Percentiles rank a stretch among this genome's conserved stretches.
Conservation (phyloP, 805 yeast species). For the Candida ulmi region DNA sequence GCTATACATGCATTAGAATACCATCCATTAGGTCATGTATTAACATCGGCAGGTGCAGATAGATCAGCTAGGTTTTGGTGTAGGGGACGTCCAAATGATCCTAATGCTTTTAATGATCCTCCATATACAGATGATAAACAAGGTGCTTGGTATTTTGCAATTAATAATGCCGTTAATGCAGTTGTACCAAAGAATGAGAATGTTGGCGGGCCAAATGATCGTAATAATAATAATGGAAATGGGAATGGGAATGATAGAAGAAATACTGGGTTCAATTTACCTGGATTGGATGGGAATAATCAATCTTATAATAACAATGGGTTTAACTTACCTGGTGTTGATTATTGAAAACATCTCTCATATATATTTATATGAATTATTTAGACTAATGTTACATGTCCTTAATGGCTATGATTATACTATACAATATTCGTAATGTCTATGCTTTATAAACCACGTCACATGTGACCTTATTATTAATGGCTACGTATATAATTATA, state of each 20-base stretch:
- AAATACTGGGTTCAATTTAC: constrained; percentile 7
- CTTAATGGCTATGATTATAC: too few species aligned
- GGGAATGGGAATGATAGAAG: background rate
- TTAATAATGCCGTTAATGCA: constrained; percentile 29
- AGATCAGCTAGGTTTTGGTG: constrained; percentile 93
- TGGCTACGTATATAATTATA: too few species aligned
- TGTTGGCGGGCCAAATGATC: constrained; percentile 13
- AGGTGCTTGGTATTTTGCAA: constrained; percentile 53
- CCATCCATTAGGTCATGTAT: constrained; percentile 89
- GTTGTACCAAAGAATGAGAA: constrained; percentile 27
- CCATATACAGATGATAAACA: constrained; percentile 64
- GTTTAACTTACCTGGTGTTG: constrained; percentile 13
- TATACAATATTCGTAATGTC: too few species aligned
- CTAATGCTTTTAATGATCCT: constrained; percentile 73
- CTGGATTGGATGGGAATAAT: constrained; percentile 13
- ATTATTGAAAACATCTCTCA: constrained; percentile 5
- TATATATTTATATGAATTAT: too few species aligned
- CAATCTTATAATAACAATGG: constrained; percentile 2
- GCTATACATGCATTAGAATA: constrained; percentile 87
- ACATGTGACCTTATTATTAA: too few species aligned
- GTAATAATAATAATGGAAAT: background rate
- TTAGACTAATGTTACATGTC: too few species aligned
- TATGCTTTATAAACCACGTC: too few species aligned
- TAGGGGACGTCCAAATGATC: constrained; percentile 86
- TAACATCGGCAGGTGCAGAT: constrained; percentile 92